These are phyloP conservation scores for Salvia sclarea DNA, from an alignment of 305 asterid species.

Conservation along the genomic window DNA sequence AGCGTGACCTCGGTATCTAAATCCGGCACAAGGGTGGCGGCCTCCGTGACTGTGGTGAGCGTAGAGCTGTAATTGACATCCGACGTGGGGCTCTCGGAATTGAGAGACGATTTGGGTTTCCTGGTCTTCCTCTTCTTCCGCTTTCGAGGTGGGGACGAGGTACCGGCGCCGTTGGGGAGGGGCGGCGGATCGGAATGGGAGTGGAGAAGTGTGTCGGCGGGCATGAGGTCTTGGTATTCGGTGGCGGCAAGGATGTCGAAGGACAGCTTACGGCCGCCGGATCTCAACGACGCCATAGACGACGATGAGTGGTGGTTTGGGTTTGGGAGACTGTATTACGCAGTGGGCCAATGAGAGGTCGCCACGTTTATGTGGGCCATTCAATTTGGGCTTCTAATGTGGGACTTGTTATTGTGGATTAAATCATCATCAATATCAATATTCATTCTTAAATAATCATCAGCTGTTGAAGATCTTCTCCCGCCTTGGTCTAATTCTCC, in stretches of 20 bases:
- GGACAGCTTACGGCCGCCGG: conserved; percentile 59
- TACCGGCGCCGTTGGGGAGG: conserved; percentile 34
- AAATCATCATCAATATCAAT: too few species aligned
- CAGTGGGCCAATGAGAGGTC: conserved; percentile 14
- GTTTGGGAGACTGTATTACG: conserved; percentile 23
- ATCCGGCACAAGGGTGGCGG: conserved; percentile 39
- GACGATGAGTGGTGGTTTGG: conserved; percentile 14
- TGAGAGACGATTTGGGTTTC: conserved; percentile 32
- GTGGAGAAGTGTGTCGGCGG: conserved; percentile 35
- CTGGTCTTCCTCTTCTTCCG: conserved; percentile 47
- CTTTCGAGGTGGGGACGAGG: conserved; percentile 38
- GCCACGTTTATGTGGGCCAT: conserved; percentile 29
- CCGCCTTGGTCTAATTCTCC: too few species aligned
- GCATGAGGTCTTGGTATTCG: conserved; percentile 40
- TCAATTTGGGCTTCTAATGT: not conserved
- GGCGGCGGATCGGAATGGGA: conserved; percentile 58
- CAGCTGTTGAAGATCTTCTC: too few species aligned
- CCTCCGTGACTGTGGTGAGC: conserved; percentile 43
- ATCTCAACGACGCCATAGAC: conserved; percentile 60
- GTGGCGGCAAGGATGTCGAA: conserved; percentile 59
- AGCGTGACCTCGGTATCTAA: conserved; percentile 40
- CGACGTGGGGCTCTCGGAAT: conserved; percentile 24
- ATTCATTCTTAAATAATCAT: too few species aligned
- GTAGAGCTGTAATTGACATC: conserved; percentile 40
- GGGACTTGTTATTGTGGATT: too few species aligned